These are phyloP conservation scores for Lathyrus aphaca DNA, from an alignment of 306 rosid species.

Conservation along the genomic window DNA sequence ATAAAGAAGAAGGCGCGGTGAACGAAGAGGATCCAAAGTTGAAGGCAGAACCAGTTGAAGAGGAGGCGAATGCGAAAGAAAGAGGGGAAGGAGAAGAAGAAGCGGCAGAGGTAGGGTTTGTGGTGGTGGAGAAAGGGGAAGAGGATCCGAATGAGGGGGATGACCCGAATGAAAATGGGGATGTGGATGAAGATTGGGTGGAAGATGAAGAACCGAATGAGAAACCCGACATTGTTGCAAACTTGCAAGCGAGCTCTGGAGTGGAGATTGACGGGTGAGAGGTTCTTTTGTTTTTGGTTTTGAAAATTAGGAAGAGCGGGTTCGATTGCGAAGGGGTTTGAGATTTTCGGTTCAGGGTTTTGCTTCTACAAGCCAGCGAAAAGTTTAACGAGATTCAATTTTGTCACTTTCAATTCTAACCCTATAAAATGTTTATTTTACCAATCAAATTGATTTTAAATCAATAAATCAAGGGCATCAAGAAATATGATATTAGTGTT, in stretches of 20 bases:
- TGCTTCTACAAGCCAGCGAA: background rate
- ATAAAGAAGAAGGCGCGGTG: conserved; percentile 30
- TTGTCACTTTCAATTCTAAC: no score
- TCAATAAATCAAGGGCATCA: no score
- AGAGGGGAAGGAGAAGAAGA: conserved; percentile 36
- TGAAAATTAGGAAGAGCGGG: conserved; percentile 11
- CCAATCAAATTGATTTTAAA: no score
- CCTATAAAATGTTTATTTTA: no score
- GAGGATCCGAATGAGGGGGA: conserved; percentile 29
- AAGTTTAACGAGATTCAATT: no score
- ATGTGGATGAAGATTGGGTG: conserved; percentile 25
- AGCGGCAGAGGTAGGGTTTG: conserved; percentile 53
- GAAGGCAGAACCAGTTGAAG: conserved; percentile 37
- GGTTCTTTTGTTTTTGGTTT: background rate
- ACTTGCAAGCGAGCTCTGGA: background rate
- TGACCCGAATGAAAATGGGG: conserved; percentile 36
- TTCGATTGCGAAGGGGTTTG: background rate
- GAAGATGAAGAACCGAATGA: conserved; percentile 50
- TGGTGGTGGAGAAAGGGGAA: conserved; percentile 27
- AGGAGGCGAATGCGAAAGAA: conserved; percentile 23
- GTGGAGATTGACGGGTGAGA: background rate
- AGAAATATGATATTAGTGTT: no score
- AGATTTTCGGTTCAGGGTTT: conserved; percentile 17
- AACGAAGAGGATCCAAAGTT: conserved; percentile 13
- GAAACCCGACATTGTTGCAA: conserved; percentile 65